Evolutionary conservation across 495 filamentous ascomycete genomes (phyloP).

Genomic region (Hamigera avellanea): DNA sequence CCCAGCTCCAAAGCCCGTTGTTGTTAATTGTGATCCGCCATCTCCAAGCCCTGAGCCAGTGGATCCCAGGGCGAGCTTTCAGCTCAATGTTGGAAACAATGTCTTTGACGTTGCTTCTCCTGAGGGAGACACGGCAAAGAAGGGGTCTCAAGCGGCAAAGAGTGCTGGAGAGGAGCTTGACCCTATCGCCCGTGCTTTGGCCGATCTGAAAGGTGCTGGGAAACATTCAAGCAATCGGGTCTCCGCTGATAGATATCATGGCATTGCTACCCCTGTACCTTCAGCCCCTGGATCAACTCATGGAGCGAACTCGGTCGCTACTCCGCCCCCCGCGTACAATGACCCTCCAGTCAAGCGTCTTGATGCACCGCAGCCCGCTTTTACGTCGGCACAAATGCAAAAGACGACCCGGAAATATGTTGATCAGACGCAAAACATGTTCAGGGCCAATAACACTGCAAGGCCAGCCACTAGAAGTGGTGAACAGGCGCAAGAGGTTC

Average conservation of each 20-base stretch:
- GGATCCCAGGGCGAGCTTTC: constrained; percentile 84
- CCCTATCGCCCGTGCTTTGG: constrained; percentile 85
- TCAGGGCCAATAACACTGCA: constrained; percentile 34
- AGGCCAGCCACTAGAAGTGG: constrained; percentile 18
- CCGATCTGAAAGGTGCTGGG: constrained; percentile 77
- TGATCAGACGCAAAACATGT: constrained; percentile 72
- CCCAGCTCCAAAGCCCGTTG: constrained; percentile 3
- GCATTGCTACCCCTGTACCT: constrained; percentile 72
- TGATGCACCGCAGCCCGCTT: constrained; percentile 81
- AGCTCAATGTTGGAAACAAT: constrained; percentile 92
- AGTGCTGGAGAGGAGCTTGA: constrained; percentile 47
- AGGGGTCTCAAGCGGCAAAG: constrained; percentile 22
- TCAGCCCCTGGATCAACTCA: constrained; percentile 41
- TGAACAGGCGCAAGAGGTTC: constrained; percentile 23
- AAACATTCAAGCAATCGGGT: constrained; percentile 69
- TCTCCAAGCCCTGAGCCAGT: constrained; percentile 75
- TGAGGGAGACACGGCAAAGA: constrained; percentile 35
- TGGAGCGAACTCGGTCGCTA: constrained; percentile 36
- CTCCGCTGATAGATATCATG: constrained; percentile 89
- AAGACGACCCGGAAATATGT: constrained; percentile 80
- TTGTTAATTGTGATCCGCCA: constrained; percentile 10
- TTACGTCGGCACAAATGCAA: constrained; percentile 87
- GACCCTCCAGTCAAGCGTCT: constrained; percentile 63
- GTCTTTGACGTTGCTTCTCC: constrained; percentile 93
- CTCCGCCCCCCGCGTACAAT: constrained; percentile 69